Conservation (phyloP, 768 basidiomycete genomes). For the Mycena olivaceomarginata region DNA sequence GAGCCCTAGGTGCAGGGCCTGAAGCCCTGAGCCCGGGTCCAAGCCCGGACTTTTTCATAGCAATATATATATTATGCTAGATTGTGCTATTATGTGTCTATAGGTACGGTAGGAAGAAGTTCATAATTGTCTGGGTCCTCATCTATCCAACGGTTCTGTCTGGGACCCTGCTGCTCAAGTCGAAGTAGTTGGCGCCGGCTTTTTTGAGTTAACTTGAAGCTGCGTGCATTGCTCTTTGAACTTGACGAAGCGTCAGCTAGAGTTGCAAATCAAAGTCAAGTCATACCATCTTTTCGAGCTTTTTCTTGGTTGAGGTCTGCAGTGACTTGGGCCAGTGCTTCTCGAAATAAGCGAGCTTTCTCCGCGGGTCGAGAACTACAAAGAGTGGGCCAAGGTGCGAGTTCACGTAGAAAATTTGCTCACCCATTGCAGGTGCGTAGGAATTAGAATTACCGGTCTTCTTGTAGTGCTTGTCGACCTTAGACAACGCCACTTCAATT, state of each 20-base stretch:
- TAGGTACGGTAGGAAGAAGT: neutral
- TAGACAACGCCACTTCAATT: conserved; percentile 38
- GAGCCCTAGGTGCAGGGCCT: neutral
- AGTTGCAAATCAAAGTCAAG: conserved; percentile 6
- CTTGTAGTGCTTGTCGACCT: conserved; percentile 19
- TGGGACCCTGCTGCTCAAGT: neutral
- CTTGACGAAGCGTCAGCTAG: conserved; percentile 4
- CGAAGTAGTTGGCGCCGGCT: conserved; percentile 6
- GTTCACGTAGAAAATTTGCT: neutral
- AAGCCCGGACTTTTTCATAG: neutral
- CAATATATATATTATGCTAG: no score
- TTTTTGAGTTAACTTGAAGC: neutral
- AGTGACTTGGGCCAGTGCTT: conserved; percentile 48
- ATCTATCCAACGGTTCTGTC: conserved; percentile 23
- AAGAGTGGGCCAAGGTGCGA: neutral
- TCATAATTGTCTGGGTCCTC: conserved; percentile 21
- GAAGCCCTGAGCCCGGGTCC: neutral
- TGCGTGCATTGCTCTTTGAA: conserved; percentile 15
- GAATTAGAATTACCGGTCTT: conserved; percentile 12
- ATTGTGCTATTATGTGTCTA: conserved; percentile 10
- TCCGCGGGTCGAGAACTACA: conserved; percentile 9
- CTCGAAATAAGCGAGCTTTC: conserved; percentile 11
- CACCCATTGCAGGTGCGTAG: conserved; percentile 14
- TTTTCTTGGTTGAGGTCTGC: conserved; percentile 37
- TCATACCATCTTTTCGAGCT: conserved; percentile 44